A percentile compares a stretch with the other conserved stretches of the same genome.
Evolutionary conservation across 805 yeast genomes (phyloP).

Genomic region (Zygoascus biomembranicola): DNA sequence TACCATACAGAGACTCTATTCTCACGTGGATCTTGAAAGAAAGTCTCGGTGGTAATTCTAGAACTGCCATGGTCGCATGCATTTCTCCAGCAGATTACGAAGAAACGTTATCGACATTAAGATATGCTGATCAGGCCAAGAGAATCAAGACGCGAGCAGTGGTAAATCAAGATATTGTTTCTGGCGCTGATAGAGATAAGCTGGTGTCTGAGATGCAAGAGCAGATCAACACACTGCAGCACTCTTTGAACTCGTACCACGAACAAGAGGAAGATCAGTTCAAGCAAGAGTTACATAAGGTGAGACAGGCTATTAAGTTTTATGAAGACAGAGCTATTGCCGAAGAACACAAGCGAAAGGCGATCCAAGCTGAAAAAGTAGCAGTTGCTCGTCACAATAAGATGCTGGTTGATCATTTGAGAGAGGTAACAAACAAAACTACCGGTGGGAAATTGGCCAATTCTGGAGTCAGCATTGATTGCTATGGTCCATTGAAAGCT

Average conservation of each 20-base stretch:
- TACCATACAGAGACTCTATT: constrained; percentile 69
- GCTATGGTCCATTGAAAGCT: not conserved
- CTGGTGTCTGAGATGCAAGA: constrained; percentile 33
- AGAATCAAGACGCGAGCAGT: constrained; percentile 55
- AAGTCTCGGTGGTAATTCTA: constrained; percentile 76
- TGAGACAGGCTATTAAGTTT: constrained; percentile 22
- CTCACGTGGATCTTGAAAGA: constrained; percentile 71
- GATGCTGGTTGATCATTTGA: constrained; percentile 22
- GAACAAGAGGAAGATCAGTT: constrained; percentile 19
- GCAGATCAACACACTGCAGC: constrained; percentile 27
- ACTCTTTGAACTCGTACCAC: constrained; percentile 14
- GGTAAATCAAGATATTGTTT: constrained; percentile 37
- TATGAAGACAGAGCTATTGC: constrained; percentile 25
- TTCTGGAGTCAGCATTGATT: not conserved
- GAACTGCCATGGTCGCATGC: constrained; percentile 82
- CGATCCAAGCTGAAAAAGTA: constrained; percentile 22
- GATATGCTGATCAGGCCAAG: constrained; percentile 74
- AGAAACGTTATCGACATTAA: constrained; percentile 64
- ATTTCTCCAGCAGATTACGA: constrained; percentile 73
- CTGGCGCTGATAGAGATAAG: constrained; percentile 31
- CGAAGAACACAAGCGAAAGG: constrained; percentile 26
- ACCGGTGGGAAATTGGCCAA: constrained; percentile 1
- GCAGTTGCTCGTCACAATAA: constrained; percentile 23
- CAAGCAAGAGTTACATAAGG: constrained; percentile 22
- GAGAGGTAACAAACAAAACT: constrained; percentile 16